A percentile compares a stretch with the other conserved stretches of the same genome.
phyloP scores from a whole-genome alignment of 805 yeast species.

The Ogataea naganishii region DNA sequence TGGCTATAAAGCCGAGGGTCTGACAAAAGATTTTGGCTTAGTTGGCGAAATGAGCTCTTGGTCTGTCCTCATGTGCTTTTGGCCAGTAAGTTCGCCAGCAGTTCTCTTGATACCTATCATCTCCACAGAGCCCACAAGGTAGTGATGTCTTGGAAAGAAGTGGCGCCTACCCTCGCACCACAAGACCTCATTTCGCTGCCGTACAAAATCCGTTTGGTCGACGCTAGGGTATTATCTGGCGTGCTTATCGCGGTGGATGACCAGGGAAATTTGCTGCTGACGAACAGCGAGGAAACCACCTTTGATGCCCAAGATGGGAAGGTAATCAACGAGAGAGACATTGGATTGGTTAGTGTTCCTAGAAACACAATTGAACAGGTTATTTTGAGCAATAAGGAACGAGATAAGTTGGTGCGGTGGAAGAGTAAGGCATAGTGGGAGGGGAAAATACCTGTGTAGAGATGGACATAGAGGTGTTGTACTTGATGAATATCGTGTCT shows the following conservation, averaged over 20 bases:
- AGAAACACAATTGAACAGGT: conserved; percentile 26
- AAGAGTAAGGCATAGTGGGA: no score
- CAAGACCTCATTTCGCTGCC: conserved; percentile 26
- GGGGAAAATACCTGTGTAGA: no score
- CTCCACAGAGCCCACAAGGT: conserved; percentile 2
- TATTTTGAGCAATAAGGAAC: conserved; percentile 16
- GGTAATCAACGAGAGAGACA: conserved; percentile 22
- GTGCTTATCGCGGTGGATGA: conserved; percentile 34
- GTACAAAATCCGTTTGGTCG: conserved; percentile 16
- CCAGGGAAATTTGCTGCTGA: conserved; percentile 30
- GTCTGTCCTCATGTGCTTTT: conserved; percentile 11
- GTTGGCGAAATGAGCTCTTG: conserved; percentile 13
- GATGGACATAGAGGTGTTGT: no score
- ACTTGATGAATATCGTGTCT: no score
- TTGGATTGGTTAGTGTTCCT: conserved; percentile 51
- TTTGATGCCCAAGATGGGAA: conserved; percentile 5
- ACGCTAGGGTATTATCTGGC: conserved; percentile 28
- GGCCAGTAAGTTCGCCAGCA: conserved; percentile 12
- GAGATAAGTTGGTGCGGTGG: conserved; percentile 7
- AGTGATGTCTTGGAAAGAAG: conserved; percentile 6
- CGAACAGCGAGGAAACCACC: conserved; percentile 26
- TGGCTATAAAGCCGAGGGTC: neutral
- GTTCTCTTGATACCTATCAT: conserved; percentile 16
- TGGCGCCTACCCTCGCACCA: conserved; percentile 15
- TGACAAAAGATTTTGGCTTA: neutral